Evolutionary conservation across 2,329 filamentous ascomycete species (phyloP), one percentile per base, ranked within the genome.

Genomic region (Pseudogymnoascus sp.): DNA sequence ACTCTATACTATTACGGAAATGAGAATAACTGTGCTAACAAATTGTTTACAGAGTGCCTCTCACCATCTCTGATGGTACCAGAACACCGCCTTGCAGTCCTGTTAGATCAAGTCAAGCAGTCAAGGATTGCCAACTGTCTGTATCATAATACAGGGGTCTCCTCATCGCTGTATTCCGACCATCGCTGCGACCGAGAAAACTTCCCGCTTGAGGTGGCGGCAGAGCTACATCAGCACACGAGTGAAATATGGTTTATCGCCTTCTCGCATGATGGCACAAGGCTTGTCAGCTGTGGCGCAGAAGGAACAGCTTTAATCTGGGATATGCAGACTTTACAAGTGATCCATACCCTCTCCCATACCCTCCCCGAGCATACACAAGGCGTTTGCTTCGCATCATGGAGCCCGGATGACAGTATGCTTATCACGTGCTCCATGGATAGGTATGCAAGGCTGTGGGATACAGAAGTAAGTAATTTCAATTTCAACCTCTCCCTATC

Each of bases 51-150:
- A 93, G 89, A 82, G 78, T 96, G 85, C 62, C 96, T 99, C 72
- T 96, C 94, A 1, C 93, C 94, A 0, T 94, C 92, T 3, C 90
- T 96, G 47, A 97, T 99, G 92, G 88, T 99, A 61, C 94, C 94
- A 1, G 90, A 96, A 70, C 90, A 94, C 72, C 87, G 94, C 5
- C 79, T 99, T 47, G 90, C 91, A 1, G 82, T 86, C 35, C 78
- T 99, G 13, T 78, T 99, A 60, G 82, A 92, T 62, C 86, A 95
- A 66, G 86, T 96, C 37, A 96, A 97, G 72, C 82, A 87, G 64
- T 84, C 81, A 65, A 93, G 97, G 75, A 89, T 97, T 63, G 83
- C 86, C 59, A 84, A 83, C 31, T 99, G 94, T 72, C 76, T 92
- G 39, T 97, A 92, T 73, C 94, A 99, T 75, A 97, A 95, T 60